Conservation (phyloP, 2,329 filamentous ascomycete species). For the Corinectria fuckeliana region DNA sequence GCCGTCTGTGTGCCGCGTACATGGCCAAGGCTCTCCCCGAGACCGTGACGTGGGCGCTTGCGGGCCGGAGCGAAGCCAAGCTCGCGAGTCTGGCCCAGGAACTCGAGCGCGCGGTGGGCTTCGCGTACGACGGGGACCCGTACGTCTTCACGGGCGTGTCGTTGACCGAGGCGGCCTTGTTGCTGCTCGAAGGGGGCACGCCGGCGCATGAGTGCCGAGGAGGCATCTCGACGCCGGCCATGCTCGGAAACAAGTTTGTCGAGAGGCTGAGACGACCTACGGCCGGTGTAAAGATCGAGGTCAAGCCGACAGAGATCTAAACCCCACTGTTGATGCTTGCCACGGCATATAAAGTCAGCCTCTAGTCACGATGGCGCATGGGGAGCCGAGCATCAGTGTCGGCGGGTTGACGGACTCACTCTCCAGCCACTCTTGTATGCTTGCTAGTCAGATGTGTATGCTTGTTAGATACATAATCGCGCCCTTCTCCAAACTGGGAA, state of each 20-base stretch:
- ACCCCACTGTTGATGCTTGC: too few species aligned
- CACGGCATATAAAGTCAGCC: too few species aligned
- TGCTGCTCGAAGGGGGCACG: slow-evolving; percentile 21
- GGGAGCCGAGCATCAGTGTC: too few species aligned
- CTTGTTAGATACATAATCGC: too few species aligned
- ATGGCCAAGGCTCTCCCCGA: slow-evolving; percentile 73
- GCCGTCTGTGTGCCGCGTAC: slow-evolving; percentile 74
- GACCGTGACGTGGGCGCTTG: slow-evolving; percentile 81
- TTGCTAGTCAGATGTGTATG: too few species aligned
- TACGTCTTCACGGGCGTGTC: slow-evolving; percentile 29
- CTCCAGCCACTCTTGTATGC: too few species aligned
- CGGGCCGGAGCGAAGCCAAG: slow-evolving; percentile 77
- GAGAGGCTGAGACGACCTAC: slow-evolving; percentile 16
- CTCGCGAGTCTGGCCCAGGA: slow-evolving; percentile 66
- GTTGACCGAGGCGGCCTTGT: slow-evolving; percentile 26
- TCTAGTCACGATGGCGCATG: too few species aligned
- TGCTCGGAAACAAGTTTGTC: slow-evolving; percentile 22
- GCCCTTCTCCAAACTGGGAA: too few species aligned
- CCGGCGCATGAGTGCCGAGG: slow-evolving; percentile 22
- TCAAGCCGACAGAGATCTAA: slow-evolving; percentile 1
- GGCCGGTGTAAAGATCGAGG: slow-evolving; percentile 20
- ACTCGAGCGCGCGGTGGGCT: slow-evolving; percentile 15
- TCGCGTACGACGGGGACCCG: slow-evolving; percentile 24
- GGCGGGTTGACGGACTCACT: too few species aligned
- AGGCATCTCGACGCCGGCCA: slow-evolving; percentile 29